Evolutionary conservation across 208 protist species (phyloP).

Genomic region (Leishmania tropica): DNA sequence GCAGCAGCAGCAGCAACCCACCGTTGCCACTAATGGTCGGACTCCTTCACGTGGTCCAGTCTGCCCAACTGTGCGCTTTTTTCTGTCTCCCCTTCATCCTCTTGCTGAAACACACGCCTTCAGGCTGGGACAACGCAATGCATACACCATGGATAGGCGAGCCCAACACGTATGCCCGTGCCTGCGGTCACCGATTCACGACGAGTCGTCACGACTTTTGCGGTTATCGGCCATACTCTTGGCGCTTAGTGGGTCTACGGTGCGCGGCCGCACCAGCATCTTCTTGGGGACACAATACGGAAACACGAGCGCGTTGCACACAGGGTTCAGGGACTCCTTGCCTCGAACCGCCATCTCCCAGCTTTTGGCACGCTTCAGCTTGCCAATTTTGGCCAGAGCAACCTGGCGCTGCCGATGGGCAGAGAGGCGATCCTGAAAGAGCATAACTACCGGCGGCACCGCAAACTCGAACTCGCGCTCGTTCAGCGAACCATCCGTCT

Average conservation of each 20-base stretch:
- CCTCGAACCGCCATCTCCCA: conserved; percentile 61
- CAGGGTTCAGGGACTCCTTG: conserved; percentile 60
- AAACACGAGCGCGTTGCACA: conserved; percentile 84
- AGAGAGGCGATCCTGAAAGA: conserved; percentile 87
- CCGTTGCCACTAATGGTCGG: neutral
- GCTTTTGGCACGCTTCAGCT: conserved; percentile 58
- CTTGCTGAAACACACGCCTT: neutral
- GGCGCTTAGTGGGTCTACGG: conserved; percentile 67
- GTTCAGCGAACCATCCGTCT: conserved; percentile 89
- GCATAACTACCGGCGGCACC: conserved; percentile 77
- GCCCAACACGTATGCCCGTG: too few relatives aligned
- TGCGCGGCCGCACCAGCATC: conserved; percentile 57
- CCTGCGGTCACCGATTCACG: neutral
- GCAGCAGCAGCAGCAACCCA: neutral
- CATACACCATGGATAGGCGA: neutral
- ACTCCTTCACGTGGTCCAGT: neutral
- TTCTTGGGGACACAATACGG: conserved; percentile 88
- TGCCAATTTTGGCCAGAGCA: conserved; percentile 83
- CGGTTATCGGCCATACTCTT: conserved; percentile 42
- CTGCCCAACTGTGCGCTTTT: neutral
- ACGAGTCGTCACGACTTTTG: conserved; percentile 6
- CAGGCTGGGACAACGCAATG: neutral
- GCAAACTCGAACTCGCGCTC: conserved; percentile 90
- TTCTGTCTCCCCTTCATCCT: neutral
- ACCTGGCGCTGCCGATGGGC: conserved; percentile 83